A percentile compares a stretch with the other conserved stretches of the same genome.
phyloP scores from a whole-genome alignment of 805 yeast species.

The Yamadazyma nakazawae region DNA sequence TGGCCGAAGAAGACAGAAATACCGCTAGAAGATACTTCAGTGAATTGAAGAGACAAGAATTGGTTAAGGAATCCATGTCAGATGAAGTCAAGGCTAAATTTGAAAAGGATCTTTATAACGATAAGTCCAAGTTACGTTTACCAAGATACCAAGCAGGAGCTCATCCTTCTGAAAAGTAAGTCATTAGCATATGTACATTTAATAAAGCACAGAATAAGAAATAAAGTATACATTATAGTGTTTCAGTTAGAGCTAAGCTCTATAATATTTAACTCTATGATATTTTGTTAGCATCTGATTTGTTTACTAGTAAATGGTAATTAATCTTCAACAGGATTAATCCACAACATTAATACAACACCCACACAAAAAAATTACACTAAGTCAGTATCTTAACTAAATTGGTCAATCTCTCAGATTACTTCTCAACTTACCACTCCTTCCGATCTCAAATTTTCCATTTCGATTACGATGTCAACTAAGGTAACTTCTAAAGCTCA shows the following conservation, averaged over 20 bases:
- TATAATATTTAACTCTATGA: neutral
- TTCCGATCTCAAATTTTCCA: neutral
- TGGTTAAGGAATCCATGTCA: conserved; percentile 41
- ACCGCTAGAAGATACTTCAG: conserved; percentile 66
- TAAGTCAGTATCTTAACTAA: too few relatives aligned
- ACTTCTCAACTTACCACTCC: neutral
- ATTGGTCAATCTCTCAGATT: neutral
- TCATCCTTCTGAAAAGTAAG: conserved; percentile 26
- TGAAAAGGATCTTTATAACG: conserved; percentile 42
- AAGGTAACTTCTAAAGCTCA: conserved; percentile 27
- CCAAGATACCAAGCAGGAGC: conserved; percentile 42
- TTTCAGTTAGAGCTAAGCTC: too few relatives aligned
- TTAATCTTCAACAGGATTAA: neutral
- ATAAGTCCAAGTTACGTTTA: conserved; percentile 43
- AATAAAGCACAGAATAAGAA: neutral
- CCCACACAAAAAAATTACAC: neutral
- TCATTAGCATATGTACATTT: conserved; percentile 1
- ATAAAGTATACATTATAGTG: too few relatives aligned
- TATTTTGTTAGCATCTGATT: neutral
- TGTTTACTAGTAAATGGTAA: neutral
- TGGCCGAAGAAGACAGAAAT: conserved; percentile 82
- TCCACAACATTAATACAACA: neutral
- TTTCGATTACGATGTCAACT: conserved; percentile 13
- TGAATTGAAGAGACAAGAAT: conserved; percentile 63
- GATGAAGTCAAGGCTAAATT: conserved; percentile 38